Evolutionary conservation across 176 grass and related monocot genomes (phyloP).

Genomic region (Chrysopogon serrulatus): DNA sequence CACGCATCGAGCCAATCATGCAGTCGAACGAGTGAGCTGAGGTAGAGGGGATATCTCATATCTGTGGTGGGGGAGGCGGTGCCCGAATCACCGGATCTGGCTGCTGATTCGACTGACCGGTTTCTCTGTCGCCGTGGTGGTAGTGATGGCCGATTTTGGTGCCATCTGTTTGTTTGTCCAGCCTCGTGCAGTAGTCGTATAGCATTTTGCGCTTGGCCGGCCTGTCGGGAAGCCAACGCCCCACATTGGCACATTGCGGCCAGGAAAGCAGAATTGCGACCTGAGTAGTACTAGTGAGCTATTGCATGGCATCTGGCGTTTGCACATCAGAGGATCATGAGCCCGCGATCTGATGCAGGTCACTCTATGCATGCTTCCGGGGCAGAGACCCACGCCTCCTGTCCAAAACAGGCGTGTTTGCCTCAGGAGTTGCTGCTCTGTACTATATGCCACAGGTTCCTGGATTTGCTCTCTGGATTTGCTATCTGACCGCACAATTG

Average conservation of each 20-base stretch:
- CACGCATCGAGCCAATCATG: conserved; percentile 18
- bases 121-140: not conserved
- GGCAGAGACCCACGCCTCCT: too few relatives aligned
- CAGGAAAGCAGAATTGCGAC: not conserved
- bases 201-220: not conserved
- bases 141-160: not conserved
- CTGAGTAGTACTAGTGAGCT: not conserved
- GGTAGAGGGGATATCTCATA: not conserved
- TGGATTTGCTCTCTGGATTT: too few relatives aligned
- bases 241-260: not conserved
- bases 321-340: not conserved
- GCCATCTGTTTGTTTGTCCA: not conserved
- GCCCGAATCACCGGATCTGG: not conserved
- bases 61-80: not conserved
- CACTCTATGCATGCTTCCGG: not conserved
- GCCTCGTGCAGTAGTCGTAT: not conserved
- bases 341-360: not conserved
- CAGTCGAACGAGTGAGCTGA: not conserved
- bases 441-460: too few relatives aligned
- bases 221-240: not conserved
- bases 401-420: too few relatives aligned
- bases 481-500: too few relatives aligned
- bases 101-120: not conserved
- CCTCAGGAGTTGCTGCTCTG: too few relatives aligned
- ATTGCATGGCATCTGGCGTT: not conserved